These are phyloP conservation scores for Fraxinus angustifolia DNA, from an alignment of 305 asterid species.

Conservation along the genomic window DNA sequence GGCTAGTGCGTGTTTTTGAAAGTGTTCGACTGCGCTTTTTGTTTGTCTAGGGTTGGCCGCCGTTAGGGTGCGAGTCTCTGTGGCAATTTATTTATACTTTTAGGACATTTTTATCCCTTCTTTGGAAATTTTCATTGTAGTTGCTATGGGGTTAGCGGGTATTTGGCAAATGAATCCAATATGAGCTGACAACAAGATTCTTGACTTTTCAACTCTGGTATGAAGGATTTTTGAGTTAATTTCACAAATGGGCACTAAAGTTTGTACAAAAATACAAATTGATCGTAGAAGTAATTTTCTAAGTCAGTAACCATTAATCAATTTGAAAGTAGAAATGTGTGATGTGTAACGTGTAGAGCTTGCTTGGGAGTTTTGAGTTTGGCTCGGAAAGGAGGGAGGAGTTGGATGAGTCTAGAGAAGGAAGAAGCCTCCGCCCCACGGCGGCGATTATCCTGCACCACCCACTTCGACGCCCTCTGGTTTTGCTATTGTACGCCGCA, in stretches of 20 bases:
- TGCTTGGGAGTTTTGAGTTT: not conserved
- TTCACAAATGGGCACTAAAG: not conserved
- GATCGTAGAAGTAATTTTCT: not conserved
- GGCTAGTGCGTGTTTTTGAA: not conserved
- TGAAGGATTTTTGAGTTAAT: not conserved
- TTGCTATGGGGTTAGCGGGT: not conserved
- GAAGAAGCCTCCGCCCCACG: slow-evolving; percentile 36
- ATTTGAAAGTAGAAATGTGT: not conserved
- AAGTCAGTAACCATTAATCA: not conserved
- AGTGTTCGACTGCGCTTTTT: not conserved
- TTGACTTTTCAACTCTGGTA: not conserved
- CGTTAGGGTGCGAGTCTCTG: not conserved
- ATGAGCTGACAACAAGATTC: not conserved
- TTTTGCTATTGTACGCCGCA: slow-evolving; percentile 66
- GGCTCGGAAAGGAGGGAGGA: not conserved
- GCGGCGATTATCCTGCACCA: slow-evolving; percentile 51
- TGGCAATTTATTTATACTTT: not conserved
- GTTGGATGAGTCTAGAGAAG: slow-evolving; percentile 36
- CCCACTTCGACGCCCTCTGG: slow-evolving; percentile 66
- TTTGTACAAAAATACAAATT: not conserved
- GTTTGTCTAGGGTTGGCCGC: not conserved
- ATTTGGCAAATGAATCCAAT: not conserved
- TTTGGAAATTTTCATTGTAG: not conserved
- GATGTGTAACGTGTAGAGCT: not conserved
- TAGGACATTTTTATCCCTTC: not conserved